Base-by-base conservation (phyloP, 2,329 filamentous ascomycete genomes). In the Huntiella moniliformis region DNA sequence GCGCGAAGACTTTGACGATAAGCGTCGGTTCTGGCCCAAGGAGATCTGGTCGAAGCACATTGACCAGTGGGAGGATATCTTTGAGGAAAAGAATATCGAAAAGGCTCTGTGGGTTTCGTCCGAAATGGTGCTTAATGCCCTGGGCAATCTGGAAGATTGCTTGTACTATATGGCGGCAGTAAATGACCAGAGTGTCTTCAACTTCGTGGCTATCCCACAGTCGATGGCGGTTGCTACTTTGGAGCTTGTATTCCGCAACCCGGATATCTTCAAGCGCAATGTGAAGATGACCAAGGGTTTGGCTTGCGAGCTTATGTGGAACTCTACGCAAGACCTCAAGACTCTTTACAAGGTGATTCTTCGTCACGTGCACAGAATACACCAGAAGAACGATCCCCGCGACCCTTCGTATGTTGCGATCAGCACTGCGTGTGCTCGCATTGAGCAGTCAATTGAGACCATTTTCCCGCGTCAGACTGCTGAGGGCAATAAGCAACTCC, bases 1-100 rank as follows among this genome's bases (percentile, higher is more conserved):
- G 52, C 77, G 79, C 55, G 91, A 98, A 61, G 91, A 98, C 58
- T 79, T 79, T 54, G 73, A 82, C 49, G 91, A 96, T 61, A 78
- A 80, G 54, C 77, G 91, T 51, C 77, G 83, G 48, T 98, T 94
- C 71, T 98, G 85, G 77, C 91, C 91, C 43, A 82, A 81, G 61
- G 86, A 94, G 64, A 85, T 98, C 57, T 98, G 91, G 91, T 85
- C 82, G 58, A 92, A 94, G 69, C 78, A 98, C 58, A 87, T 95
- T 44, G 74, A 82, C 55, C 75, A 81, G 34, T 96, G 88, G 61
- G 82, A 87, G 36, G 86, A 96, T 57, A 69, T 98, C 18, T 93
- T 95, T 63, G 77, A 87, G 54, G 81, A 79, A 1, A 74, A 83
- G 56, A 74, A 93, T 61, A 71, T 75, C 53, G 73, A 83, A 47